A percentile compares a stretch with the other conserved stretches of the same genome.
Evolutionary conservation across 352 stramenopile genomes (phyloP).

Genomic region (Pythium oligandrum): DNA sequence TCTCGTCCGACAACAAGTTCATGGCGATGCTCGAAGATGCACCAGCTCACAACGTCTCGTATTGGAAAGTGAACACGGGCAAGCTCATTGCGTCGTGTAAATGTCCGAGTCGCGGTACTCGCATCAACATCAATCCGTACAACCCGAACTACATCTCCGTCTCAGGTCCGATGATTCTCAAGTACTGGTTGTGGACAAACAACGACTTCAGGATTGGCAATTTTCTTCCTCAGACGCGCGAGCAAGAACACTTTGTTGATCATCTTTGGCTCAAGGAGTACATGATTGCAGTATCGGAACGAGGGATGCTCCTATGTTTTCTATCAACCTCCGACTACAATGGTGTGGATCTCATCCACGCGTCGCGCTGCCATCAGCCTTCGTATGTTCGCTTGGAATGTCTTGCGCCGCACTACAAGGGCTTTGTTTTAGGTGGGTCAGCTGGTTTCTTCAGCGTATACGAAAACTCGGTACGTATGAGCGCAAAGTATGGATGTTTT

Average conservation of each 20-base stretch:
- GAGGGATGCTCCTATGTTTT: slow-evolving; percentile 61
- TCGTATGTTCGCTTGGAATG: slow-evolving; percentile 71
- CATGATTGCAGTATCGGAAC: slow-evolving; percentile 68
- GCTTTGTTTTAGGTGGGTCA: slow-evolving; percentile 68
- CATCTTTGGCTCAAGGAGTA: slow-evolving; percentile 72
- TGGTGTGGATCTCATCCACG: slow-evolving; percentile 62
- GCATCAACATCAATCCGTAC: slow-evolving; percentile 64
- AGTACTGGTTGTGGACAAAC: slow-evolving; percentile 75
- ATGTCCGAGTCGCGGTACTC: slow-evolving; percentile 54
- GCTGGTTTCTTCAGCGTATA: slow-evolving; percentile 76
- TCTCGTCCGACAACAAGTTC: slow-evolving; percentile 76
- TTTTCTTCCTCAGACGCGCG: slow-evolving; percentile 61
- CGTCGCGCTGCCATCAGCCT: slow-evolving; percentile 57
- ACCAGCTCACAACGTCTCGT: slow-evolving; percentile 63
- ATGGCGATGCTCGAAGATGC: slow-evolving; percentile 66
- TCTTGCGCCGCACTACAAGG: slow-evolving; percentile 55
- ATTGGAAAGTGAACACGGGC: slow-evolving; percentile 77
- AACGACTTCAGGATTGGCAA: slow-evolving; percentile 77
- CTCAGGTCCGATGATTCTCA: slow-evolving; percentile 69
- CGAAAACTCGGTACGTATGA: slow-evolving; percentile 46
- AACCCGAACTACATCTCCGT: slow-evolving; percentile 74
- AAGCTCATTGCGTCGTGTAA: slow-evolving; percentile 70
- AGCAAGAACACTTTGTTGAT: slow-evolving; percentile 83
- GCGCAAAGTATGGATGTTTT: no score
- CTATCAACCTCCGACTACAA: slow-evolving; percentile 40